These are phyloP conservation scores for Pneumocystis oryctolagi DNA, from an alignment of 1,139 yeast genomes.

Conservation along the genomic window DNA sequence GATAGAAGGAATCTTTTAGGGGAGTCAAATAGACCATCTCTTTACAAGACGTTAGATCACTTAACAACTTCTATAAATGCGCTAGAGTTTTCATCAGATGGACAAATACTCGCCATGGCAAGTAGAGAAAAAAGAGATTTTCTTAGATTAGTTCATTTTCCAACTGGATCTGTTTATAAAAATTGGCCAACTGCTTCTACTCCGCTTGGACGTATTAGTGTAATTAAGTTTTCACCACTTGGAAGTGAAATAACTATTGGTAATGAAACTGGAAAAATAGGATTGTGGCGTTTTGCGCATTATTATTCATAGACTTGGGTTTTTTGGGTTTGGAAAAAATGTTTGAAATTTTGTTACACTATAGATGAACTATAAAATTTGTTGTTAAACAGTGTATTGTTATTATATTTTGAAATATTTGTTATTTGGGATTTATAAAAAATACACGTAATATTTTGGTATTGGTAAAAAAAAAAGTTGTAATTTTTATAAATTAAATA, in stretches of 20 bases:
- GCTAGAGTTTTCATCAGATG: slow-evolving; percentile 67
- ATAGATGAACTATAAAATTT: slow-evolving; percentile 1
- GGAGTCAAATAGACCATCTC: slow-evolving; percentile 25
- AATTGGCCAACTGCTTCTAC: slow-evolving; percentile 98
- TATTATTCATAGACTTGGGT: slow-evolving; percentile 25
- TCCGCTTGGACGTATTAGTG: slow-evolving; percentile 83
- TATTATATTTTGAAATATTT: not conserved
- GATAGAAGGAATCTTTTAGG: slow-evolving; percentile 34
- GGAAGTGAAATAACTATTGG: slow-evolving; percentile 78
- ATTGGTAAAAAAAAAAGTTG: not conserved
- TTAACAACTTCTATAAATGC: slow-evolving; percentile 57
- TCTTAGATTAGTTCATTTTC: slow-evolving; percentile 70
- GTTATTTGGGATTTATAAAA: not conserved
- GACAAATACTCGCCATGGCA: slow-evolving; percentile 75
- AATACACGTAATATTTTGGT: not conserved
- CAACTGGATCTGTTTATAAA: slow-evolving; percentile 69
- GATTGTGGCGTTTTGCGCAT: slow-evolving; percentile 80
- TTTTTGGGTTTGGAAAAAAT: not conserved
- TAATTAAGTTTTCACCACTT: slow-evolving; percentile 67
- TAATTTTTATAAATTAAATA: not conserved
- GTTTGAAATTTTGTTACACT: not conserved
- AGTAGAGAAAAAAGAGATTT: slow-evolving; percentile 80
- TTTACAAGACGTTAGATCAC: slow-evolving; percentile 42
- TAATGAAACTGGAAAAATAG: slow-evolving; percentile 77
- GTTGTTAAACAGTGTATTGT: not conserved